Evolutionary conservation across 345 rosid genomes (phyloP).

Genomic region (Acer saccharum): DNA sequence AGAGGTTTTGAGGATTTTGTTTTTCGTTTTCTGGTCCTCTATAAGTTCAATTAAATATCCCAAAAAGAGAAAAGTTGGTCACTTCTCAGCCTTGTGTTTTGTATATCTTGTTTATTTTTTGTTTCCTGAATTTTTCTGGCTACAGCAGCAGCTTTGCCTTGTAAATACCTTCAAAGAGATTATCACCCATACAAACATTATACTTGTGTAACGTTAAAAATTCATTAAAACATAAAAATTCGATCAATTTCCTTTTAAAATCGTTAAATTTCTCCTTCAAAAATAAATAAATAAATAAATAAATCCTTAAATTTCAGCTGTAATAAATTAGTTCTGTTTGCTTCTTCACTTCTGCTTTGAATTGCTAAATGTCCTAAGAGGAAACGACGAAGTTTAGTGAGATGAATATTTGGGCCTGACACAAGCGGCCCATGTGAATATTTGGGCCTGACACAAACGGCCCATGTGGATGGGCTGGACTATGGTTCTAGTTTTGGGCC

Average conservation of each 20-base stretch:
- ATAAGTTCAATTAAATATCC: background rate
- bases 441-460: background rate
- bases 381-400: background rate
- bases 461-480: background rate
- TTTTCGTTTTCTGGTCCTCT: background rate
- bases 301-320: too few species aligned
- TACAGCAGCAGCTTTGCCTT: constrained; percentile 17
- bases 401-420: background rate
- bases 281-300: too few species aligned
- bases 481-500: too few species aligned
- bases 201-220: too few species aligned
- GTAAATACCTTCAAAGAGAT: background rate
- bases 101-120: background rate
- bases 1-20: background rate
- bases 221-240: too few species aligned
- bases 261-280: too few species aligned
- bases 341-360: too few species aligned
- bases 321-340: too few species aligned
- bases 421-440: too few species aligned
- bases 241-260: too few species aligned
- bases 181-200: too few species aligned
- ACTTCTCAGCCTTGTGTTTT: constrained; percentile 17
- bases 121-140: constrained; percentile 11
- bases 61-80: background rate
- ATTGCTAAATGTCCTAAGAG: too few species aligned